phyloP scores from a whole-genome alignment of 106 monocot genomes.

The Iris macrosiphon region DNA sequence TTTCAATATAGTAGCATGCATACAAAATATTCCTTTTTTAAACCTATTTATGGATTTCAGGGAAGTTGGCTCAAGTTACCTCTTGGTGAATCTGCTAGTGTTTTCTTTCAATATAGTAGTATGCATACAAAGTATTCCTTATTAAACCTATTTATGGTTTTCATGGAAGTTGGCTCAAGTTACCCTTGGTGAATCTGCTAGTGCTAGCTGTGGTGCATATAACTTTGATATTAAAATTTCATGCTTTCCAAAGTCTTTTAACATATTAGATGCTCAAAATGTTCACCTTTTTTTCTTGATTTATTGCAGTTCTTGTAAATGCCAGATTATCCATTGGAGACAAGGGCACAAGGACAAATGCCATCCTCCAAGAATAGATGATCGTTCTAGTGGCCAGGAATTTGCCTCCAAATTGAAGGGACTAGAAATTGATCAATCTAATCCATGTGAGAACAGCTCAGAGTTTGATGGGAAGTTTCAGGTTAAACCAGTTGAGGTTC shows the following conservation, averaged over 20 bases:
- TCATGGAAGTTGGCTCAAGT: background rate
- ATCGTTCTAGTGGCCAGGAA: conserved; percentile 1
- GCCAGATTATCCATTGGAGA: conserved; percentile 83
- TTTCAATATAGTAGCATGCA: too few relatives aligned
- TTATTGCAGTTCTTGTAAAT: conserved; percentile 55
- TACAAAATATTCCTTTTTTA: too few relatives aligned
- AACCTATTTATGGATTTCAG: background rate
- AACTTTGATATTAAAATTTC: background rate
- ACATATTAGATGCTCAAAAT: background rate
- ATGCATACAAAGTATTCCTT: background rate
- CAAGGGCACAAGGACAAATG: conserved; percentile 71
- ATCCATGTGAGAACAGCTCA: background rate
- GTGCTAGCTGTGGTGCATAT: background rate
- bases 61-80: background rate
- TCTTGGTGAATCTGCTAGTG: too few relatives aligned
- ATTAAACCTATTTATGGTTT: background rate
- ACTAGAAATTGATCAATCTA: conserved; percentile 11
- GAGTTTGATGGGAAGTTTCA: conserved; percentile 5
- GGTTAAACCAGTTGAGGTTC: background rate
- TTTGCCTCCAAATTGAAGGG: conserved; percentile 4
- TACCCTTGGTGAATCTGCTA: too few relatives aligned
- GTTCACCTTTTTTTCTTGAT: background rate
- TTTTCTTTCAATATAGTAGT: background rate
- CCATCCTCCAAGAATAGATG: conserved; percentile 15
- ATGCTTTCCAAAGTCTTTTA: background rate